Evolutionary conservation across 164 flowering plant species (phyloP), one percentile per base, ranked within the genome.

Genomic region (Sextonia rubra): DNA sequence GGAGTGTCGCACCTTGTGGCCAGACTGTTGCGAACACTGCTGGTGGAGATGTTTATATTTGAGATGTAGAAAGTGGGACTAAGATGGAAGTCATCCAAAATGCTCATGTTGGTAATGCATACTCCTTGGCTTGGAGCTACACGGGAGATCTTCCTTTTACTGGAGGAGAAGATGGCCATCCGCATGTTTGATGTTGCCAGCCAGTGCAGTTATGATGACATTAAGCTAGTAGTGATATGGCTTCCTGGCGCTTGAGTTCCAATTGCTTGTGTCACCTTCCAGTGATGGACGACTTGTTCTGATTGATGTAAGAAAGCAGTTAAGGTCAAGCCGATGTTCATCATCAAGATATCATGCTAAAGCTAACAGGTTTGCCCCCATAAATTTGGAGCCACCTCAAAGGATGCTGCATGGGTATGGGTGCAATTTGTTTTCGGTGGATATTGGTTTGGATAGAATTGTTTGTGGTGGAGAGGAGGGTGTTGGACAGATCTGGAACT

Each of bases 391-490:
- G 77, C 88, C 97, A 1, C 97, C 99, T 7, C 97, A 92, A 74
- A 87, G 97, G 80, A 91, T 94, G 99, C 74, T 94, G 12, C 97
- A 92, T 80, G 94, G 97, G 17, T 86, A 84, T 75, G 88, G 89
- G 2, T 76, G 85, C 77, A 89, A 86, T 81, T 76, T 94, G 69
- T 88, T 87, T 62, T 82, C 93, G 6, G 96, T 94, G 52, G 88
- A 72, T 60, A 85, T 92, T 77, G 97, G 99, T 70, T 84, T 84
- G 69, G 95, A 92, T 76, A 88, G 97, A 12, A 90, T 92, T 64
- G 86, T 92, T 11, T 91, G 95, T 74, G 99, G 91, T 37, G 98
- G 99, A 6, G 99, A 94, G 78, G 94, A 89, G 77, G 92, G 94
- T 44, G 82, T 83, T 70, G 93, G 91, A 56, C 85, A 92, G 77